Percentiles rank a stretch among this genome's conserved stretches.
Conservation (phyloP, 2,329 filamentous ascomycete species). For the Pseudocercospora ulei region DNA sequence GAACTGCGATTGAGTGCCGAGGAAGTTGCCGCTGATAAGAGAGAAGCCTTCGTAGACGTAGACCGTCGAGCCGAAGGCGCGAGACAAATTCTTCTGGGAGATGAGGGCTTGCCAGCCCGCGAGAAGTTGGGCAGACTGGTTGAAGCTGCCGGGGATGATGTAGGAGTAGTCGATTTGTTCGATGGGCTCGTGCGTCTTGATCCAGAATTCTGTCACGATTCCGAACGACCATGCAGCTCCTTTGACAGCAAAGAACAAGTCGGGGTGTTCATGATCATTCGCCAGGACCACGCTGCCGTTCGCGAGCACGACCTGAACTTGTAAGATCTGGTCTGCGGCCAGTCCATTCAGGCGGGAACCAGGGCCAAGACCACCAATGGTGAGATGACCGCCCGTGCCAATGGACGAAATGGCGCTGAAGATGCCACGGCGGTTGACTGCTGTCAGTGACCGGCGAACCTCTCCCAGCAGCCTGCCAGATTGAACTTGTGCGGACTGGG, state of each 20-base stretch:
- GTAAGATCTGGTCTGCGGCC: slow-evolving; percentile 42
- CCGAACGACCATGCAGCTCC: slow-evolving; percentile 26
- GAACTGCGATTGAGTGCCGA: slow-evolving; percentile 18
- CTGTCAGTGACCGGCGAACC: slow-evolving; percentile 2
- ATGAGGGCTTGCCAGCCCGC: slow-evolving; percentile 18
- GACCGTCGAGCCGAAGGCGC: slow-evolving; percentile 16
- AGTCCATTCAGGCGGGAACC: slow-evolving; percentile 48
- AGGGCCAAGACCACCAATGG: slow-evolving; percentile 31
- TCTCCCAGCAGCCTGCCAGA: slow-evolving; percentile 12
- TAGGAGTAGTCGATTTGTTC: slow-evolving; percentile 19
- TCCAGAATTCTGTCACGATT: slow-evolving; percentile 23
- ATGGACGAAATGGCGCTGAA: slow-evolving; percentile 12
- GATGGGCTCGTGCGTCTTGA: slow-evolving; percentile 22
- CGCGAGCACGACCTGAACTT: slow-evolving; percentile 36
- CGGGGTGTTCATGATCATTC: slow-evolving; percentile 29
- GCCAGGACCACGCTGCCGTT: slow-evolving; percentile 34
- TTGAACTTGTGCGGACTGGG: slow-evolving; percentile 8
- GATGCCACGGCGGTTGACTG: slow-evolving; percentile 3
- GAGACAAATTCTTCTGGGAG: slow-evolving; percentile 16
- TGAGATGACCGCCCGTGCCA: slow-evolving; percentile 16
- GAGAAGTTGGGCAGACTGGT: slow-evolving; percentile 7
- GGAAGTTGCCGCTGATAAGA: slow-evolving; percentile 17
- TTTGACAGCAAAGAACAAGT: slow-evolving; percentile 27
- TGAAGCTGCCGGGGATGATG: slow-evolving; percentile 16
- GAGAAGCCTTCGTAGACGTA: slow-evolving; percentile 18